These are phyloP conservation scores for Ceratonia siliqua DNA, from an alignment of 306 rosid genomes.

Conservation along the genomic window DNA sequence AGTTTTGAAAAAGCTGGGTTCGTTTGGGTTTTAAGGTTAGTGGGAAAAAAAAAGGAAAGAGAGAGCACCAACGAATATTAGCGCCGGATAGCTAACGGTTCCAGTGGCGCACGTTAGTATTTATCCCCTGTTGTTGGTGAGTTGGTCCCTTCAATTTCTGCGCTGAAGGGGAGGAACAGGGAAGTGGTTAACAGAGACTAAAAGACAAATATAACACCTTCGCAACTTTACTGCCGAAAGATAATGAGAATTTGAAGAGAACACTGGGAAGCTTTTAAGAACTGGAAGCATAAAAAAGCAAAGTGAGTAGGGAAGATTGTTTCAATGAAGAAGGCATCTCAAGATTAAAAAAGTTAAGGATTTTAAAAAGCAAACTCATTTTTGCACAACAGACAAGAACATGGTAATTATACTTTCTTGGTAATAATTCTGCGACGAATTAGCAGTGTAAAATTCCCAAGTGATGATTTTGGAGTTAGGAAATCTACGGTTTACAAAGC, in stretches of 20 bases:
- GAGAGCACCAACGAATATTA: conserved; percentile 57
- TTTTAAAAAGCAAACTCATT: conserved; percentile 5
- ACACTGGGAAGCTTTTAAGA: conserved; percentile 15
- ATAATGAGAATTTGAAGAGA: neutral
- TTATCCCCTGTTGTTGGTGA: conserved; percentile 35
- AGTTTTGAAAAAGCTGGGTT: conserved; percentile 41
- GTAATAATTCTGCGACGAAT: no score
- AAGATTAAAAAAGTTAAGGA: neutral
- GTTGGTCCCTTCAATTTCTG: conserved; percentile 27
- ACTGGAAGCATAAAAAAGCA: neutral
- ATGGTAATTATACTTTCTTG: no score
- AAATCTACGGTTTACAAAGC: conserved; percentile 30
- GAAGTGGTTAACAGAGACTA: neutral
- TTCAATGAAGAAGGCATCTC: conserved; percentile 7
- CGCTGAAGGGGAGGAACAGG: conserved; percentile 27
- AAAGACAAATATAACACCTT: neutral
- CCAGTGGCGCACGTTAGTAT: conserved; percentile 50
- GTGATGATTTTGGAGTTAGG: neutral
- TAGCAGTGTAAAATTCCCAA: no score
- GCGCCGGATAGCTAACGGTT: conserved; percentile 74
- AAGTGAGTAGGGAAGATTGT: neutral
- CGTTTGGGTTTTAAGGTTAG: conserved; percentile 48
- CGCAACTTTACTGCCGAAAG: conserved; percentile 34
- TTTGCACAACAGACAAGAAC: conserved; percentile 5
- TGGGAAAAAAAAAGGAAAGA: conserved; percentile 20